Evolutionary conservation across 768 basidiomycete species (phyloP).

Genomic region (Collybiopsis confluens): DNA sequence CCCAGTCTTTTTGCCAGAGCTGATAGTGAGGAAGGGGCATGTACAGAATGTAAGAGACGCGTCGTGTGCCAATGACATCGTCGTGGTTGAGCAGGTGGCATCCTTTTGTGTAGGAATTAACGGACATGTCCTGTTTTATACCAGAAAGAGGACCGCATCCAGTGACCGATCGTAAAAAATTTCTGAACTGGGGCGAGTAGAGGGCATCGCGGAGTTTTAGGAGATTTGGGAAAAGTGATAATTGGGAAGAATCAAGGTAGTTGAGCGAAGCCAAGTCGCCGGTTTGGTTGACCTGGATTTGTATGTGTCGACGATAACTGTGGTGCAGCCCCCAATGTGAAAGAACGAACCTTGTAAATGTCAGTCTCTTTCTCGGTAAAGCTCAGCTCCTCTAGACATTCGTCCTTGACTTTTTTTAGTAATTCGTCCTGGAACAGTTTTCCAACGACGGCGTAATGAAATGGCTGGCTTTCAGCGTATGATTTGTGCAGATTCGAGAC

Average conservation of each 20-base stretch:
- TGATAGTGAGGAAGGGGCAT: conserved; percentile 76
- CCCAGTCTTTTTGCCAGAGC: conserved; percentile 86
- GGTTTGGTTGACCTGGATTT: conserved; percentile 84
- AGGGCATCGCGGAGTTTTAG: conserved; percentile 85
- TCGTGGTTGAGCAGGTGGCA: conserved; percentile 97
- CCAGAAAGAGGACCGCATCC: conserved; percentile 92
- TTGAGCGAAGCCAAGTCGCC: conserved; percentile 93
- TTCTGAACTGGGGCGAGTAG: conserved; percentile 79
- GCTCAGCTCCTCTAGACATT: conserved; percentile 72
- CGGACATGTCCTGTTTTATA: conserved; percentile 90
- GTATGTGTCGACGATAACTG: neutral
- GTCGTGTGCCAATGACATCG: conserved; percentile 93
- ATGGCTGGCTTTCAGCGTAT: conserved; percentile 64
- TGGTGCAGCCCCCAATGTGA: neutral
- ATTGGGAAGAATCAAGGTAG: conserved; percentile 74
- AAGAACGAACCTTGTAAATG: conserved; percentile 79
- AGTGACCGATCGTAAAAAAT: conserved; percentile 81
- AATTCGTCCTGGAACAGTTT: conserved; percentile 83
- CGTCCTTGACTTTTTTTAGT: conserved; percentile 76
- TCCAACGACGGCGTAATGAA: conserved; percentile 78
- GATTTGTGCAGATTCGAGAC: conserved; percentile 49
- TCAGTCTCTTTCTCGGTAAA: conserved; percentile 96
- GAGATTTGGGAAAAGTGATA: conserved; percentile 75
- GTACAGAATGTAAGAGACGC: conserved; percentile 96
- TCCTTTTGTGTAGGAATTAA: conserved; percentile 86